A percentile compares a stretch with the other conserved stretches of the same genome.
Evolutionary conservation across 768 basidiomycete species (phyloP).

Genomic region (Coprinopsis marcescibilis): DNA sequence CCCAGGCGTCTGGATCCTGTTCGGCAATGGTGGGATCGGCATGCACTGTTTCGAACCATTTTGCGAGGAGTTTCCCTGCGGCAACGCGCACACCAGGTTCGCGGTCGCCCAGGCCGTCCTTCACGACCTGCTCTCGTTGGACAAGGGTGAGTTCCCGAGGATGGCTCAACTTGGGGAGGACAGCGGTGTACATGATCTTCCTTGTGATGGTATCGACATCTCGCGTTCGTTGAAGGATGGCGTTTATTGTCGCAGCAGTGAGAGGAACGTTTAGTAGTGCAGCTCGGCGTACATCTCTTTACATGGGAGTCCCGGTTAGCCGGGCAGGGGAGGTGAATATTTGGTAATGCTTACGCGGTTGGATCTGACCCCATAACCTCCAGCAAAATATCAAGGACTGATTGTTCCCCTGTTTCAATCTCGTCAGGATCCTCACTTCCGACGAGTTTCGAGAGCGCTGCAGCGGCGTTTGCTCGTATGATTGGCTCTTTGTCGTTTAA

Average conservation of each 20-base stretch:
- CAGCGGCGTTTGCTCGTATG: constrained; percentile 80
- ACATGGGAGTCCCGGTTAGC: not conserved
- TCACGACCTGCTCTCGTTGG: constrained; percentile 82
- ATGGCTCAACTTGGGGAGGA: constrained; percentile 56
- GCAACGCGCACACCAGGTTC: constrained; percentile 81
- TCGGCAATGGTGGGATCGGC: constrained; percentile 30
- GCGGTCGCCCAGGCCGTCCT: constrained; percentile 84
- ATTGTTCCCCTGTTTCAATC: constrained; percentile 41
- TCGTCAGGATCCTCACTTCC: constrained; percentile 62
- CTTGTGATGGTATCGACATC: constrained; percentile 81
- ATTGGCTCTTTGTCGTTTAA: constrained; percentile 78
- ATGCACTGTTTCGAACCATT: constrained; percentile 72
- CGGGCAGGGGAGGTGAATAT: not conserved
- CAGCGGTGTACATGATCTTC: constrained; percentile 66
- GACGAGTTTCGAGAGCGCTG: constrained; percentile 75
- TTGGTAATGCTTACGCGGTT: constrained; percentile 59
- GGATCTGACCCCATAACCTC: constrained; percentile 70
- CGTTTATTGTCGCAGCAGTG: constrained; percentile 51
- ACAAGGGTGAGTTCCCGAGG: constrained; percentile 69
- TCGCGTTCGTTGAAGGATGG: constrained; percentile 73
- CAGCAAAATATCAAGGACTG: constrained; percentile 60
- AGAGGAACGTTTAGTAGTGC: constrained; percentile 75
- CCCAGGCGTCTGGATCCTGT: constrained; percentile 28
- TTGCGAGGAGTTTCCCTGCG: constrained; percentile 67
- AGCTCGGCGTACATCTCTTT: constrained; percentile 86